Evolutionary conservation across 1,284 basidiomycete genomes (phyloP).

Genomic region (Mycocalia duriaeana): DNA sequence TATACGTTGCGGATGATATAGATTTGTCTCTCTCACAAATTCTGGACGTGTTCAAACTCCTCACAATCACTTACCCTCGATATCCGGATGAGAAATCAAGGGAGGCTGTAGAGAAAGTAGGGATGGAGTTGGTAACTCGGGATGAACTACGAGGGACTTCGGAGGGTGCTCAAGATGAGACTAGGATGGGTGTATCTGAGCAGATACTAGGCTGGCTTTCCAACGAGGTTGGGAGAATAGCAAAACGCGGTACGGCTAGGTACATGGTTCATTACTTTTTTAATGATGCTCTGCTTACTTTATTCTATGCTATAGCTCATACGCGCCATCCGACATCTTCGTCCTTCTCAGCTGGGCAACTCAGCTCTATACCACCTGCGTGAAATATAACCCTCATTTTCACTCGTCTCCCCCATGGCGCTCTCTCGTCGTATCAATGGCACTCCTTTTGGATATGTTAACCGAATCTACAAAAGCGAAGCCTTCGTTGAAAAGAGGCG

Average conservation of each 20-base stretch:
- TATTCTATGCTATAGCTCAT: conserved; percentile 37
- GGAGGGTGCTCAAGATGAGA: conserved; percentile 33
- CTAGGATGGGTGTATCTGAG: conserved; percentile 55
- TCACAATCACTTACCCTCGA: conserved; percentile 72
- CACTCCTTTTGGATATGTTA: conserved; percentile 56
- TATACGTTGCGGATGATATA: no score
- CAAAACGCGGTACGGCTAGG: conserved; percentile 46
- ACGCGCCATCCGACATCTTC: conserved; percentile 61
- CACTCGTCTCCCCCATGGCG: conserved; percentile 42
- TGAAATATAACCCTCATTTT: conserved; percentile 40
- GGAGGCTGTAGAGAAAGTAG: conserved; percentile 63
- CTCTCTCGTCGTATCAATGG: conserved; percentile 47
- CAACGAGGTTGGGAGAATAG: conserved; percentile 53
- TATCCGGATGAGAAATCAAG: conserved; percentile 72
- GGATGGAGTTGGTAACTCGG: conserved; percentile 54
- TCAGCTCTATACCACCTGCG: conserved; percentile 52
- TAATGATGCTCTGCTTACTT: conserved; percentile 1
- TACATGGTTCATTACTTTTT: conserved; percentile 25
- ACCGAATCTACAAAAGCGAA: conserved; percentile 50
- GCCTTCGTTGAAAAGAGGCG: conserved; percentile 54
- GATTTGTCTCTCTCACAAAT: conserved; percentile 62
- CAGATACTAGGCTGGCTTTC: conserved; percentile 71
- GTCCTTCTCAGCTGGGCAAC: conserved; percentile 75
- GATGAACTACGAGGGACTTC: conserved; percentile 48
- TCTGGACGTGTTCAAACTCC: conserved; percentile 67